These are phyloP conservation scores for Amesomyces nigricolor DNA, from an alignment of 2,329 filamentous ascomycete species.

Conservation along the genomic window DNA sequence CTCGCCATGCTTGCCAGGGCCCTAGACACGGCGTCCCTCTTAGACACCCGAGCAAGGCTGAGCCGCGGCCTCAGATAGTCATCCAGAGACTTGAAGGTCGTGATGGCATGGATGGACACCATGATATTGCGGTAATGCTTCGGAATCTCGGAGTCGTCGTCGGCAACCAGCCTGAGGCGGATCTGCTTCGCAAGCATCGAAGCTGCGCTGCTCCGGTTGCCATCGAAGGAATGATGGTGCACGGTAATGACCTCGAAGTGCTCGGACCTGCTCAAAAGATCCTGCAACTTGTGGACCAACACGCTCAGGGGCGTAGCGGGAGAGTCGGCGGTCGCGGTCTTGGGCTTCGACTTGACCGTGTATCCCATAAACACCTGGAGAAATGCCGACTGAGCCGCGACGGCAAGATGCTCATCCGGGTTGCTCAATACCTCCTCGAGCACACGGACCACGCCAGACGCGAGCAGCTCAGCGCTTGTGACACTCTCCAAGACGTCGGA, in stretches of 20 bases:
- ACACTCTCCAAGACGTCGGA: slow-evolving; percentile 85
- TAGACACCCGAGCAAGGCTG: slow-evolving; percentile 60
- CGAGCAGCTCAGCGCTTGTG: slow-evolving; percentile 89
- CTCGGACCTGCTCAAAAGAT: slow-evolving; percentile 90
- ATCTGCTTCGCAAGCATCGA: slow-evolving; percentile 98
- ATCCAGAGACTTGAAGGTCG: slow-evolving; percentile 93
- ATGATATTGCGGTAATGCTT: slow-evolving; percentile 86
- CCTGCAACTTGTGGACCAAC: slow-evolving; percentile 88
- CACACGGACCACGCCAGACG: slow-evolving; percentile 81
- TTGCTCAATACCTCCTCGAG: slow-evolving; percentile 78
- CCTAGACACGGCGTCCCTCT: slow-evolving; percentile 58
- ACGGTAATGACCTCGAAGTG: slow-evolving; percentile 98
- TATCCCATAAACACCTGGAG: slow-evolving; percentile 88
- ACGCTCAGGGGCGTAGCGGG: slow-evolving; percentile 82
- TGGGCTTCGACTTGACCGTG: slow-evolving; percentile 58
- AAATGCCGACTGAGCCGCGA: slow-evolving; percentile 73
- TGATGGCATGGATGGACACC: slow-evolving; percentile 97
- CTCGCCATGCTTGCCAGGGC: slow-evolving; percentile 73
- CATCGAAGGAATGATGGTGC: slow-evolving; percentile 85
- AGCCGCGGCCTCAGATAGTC: slow-evolving; percentile 93
- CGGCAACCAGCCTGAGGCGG: slow-evolving; percentile 78
- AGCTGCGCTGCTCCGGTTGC: slow-evolving; percentile 81
- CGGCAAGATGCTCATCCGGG: slow-evolving; percentile 54
- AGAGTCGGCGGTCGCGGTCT: slow-evolving; percentile 60
- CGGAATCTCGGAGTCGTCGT: slow-evolving; percentile 87